Percentiles rank a stretch among this genome's conserved stretches.
These are phyloP conservation scores for Rhodotorula graminis DNA, from an alignment of 768 basidiomycete species.

Conservation along the genomic window DNA sequence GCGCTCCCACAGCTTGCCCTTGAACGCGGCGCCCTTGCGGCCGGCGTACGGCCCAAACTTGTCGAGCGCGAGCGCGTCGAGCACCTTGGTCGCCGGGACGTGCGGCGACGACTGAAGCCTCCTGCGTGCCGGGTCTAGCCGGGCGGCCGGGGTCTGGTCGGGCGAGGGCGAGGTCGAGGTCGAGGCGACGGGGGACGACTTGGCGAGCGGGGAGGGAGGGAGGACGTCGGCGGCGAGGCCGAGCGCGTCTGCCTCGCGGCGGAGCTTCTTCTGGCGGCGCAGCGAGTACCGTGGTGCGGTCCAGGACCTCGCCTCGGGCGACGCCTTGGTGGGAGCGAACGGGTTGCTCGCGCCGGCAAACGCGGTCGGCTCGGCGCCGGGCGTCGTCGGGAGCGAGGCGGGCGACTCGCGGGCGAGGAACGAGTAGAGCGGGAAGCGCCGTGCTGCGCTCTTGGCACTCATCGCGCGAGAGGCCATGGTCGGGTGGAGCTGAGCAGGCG, in stretches of 20 bases:
- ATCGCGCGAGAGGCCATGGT: neutral
- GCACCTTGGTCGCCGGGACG: constrained; percentile 19
- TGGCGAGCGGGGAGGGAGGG: neutral
- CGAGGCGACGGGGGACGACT: neutral
- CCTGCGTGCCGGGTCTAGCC: neutral
- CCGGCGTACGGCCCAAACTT: constrained; percentile 37
- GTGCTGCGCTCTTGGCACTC: constrained; percentile 8
- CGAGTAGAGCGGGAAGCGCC: constrained; percentile 18
- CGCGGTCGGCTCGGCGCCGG: neutral
- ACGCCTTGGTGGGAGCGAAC: constrained; percentile 24
- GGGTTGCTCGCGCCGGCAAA: constrained; percentile 27
- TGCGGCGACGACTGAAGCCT: constrained; percentile 1
- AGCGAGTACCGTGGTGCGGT: constrained; percentile 36
- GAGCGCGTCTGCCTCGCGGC: constrained; percentile 4
- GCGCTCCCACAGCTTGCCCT: constrained; percentile 39
- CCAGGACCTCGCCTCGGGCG: constrained; percentile 17
- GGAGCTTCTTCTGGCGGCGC: constrained; percentile 32
- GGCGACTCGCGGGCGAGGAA: constrained; percentile 38
- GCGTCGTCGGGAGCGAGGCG: constrained; percentile 5
- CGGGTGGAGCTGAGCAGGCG: too few relatives aligned
- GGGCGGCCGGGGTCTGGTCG: neutral
- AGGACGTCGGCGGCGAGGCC: constrained; percentile 20
- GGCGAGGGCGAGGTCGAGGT: neutral
- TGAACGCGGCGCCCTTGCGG: constrained; percentile 37
- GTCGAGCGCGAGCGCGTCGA: constrained; percentile 23